These are phyloP conservation scores for Fraxinus baroniana DNA, from an alignment of 305 asterid species.

Conservation along the genomic window DNA sequence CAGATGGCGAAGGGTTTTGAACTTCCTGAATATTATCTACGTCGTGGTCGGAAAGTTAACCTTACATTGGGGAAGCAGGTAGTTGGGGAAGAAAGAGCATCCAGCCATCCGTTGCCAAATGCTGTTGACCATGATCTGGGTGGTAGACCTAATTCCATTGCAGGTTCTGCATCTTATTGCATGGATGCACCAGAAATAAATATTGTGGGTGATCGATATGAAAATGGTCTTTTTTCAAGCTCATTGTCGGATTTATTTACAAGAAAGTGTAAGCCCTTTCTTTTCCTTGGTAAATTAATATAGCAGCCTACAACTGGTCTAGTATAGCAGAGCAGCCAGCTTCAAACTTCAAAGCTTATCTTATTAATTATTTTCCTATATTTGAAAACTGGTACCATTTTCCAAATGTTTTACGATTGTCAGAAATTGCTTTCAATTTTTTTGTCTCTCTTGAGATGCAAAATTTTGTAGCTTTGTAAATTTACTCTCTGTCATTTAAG, in stretches of 20 bases:
- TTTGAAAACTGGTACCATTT: constrained; percentile 3
- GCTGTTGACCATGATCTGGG: background rate
- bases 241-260: constrained; percentile 61
- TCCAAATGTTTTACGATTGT: background rate
- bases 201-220: background rate
- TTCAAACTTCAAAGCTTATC: background rate
- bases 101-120: background rate
- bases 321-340: background rate
- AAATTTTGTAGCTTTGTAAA: background rate
- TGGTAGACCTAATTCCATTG: background rate
- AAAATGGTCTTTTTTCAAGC: background rate
- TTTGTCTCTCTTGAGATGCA: background rate
- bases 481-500: background rate
- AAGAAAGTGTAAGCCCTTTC: constrained; percentile 60
- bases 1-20: background rate
- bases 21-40: background rate
- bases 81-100: background rate
- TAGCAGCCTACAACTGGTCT: background rate
- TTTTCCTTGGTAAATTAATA: constrained; percentile 6
- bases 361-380: constrained; percentile 10
- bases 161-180: background rate
- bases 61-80: background rate
- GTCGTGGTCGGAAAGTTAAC: background rate
- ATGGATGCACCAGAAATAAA: background rate
- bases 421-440: background rate